Evolutionary conservation across 2,329 filamentous ascomycete species (phyloP).

Genomic region (Colletotrichum agaves): DNA sequence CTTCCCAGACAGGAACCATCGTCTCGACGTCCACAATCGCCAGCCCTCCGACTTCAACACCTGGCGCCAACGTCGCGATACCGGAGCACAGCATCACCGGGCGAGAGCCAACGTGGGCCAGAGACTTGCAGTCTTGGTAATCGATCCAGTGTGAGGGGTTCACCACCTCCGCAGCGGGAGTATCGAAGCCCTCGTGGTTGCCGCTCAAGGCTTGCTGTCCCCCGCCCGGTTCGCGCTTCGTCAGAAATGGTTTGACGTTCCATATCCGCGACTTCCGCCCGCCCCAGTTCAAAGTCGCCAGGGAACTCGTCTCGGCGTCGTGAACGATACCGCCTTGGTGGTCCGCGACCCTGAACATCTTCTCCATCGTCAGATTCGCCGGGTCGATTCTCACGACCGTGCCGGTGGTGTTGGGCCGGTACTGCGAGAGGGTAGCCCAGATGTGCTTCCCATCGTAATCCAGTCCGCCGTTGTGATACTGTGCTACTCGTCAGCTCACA

Average conservation of each 20-base stretch:
- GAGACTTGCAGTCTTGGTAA: slow-evolving; percentile 64
- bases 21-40: slow-evolving; percentile 57
- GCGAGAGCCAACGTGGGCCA: slow-evolving; percentile 52
- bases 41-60: slow-evolving; percentile 54
- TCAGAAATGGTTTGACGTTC: slow-evolving; percentile 40
- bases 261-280: slow-evolving; percentile 52
- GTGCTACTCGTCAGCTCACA: slow-evolving; percentile 10
- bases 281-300: slow-evolving; percentile 60
- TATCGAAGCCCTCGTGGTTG: slow-evolving; percentile 36
- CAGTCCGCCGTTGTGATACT: slow-evolving; percentile 60
- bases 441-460: slow-evolving; percentile 60
- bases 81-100: slow-evolving; percentile 60
- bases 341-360: slow-evolving; percentile 50
- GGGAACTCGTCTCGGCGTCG: slow-evolving; percentile 47
- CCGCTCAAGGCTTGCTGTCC: slow-evolving; percentile 26
- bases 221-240: no score
- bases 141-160: slow-evolving; percentile 59
- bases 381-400: slow-evolving; percentile 54
- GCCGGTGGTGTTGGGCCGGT: slow-evolving; percentile 58
- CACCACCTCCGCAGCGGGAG: slow-evolving; percentile 39
- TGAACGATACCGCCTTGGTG: slow-evolving; percentile 60
- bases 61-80: slow-evolving; percentile 49
- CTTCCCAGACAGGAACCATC: slow-evolving; percentile 57
- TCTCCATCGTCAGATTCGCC: slow-evolving; percentile 46
- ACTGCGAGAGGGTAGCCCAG: slow-evolving; percentile 59